Evolutionary conservation across 371 early-diverging fungal genomes (phyloP).

Genomic region (Actinomucor elegans): DNA sequence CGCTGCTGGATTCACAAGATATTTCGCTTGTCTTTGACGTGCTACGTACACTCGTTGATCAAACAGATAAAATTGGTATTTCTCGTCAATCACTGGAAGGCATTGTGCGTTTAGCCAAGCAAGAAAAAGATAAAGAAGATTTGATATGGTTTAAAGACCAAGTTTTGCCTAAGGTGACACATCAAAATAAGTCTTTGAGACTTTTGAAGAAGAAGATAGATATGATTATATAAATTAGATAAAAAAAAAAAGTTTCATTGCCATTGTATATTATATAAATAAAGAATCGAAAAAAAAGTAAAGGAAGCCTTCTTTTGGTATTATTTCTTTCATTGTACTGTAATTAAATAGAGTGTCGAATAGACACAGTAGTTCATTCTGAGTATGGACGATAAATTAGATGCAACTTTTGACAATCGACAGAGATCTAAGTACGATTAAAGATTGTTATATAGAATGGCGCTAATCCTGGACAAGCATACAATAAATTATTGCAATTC

Average conservation of each 20-base stretch:
- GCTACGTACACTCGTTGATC: constrained; percentile 27
- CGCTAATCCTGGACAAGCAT: no score
- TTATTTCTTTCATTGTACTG: no score
- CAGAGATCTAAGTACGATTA: no score
- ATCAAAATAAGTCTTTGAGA: constrained; percentile 10
- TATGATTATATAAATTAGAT: constrained; percentile 2
- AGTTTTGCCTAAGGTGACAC: constrained; percentile 8
- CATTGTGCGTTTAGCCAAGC: constrained; percentile 16
- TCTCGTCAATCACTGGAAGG: constrained; percentile 3
- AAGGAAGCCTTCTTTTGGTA: no score
- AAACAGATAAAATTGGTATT: constrained; percentile 15
- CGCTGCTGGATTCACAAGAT: constrained; percentile 40
- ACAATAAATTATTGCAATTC: no score
- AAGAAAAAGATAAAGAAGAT: constrained; percentile 15
- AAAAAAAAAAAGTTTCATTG: no score
- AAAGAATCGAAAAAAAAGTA: no score
- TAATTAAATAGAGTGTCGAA: no score
- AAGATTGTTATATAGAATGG: no score
- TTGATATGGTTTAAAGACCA: constrained; percentile 16
- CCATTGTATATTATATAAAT: neutral
- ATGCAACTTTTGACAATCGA: no score
- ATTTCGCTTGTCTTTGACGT: constrained; percentile 43
- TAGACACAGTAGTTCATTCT: no score
- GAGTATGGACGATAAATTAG: no score
- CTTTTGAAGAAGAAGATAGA: constrained; percentile 4